These are phyloP conservation scores for Sarocladium kiliense DNA, from an alignment of 2,329 filamentous ascomycete genomes.

Conservation along the genomic window DNA sequence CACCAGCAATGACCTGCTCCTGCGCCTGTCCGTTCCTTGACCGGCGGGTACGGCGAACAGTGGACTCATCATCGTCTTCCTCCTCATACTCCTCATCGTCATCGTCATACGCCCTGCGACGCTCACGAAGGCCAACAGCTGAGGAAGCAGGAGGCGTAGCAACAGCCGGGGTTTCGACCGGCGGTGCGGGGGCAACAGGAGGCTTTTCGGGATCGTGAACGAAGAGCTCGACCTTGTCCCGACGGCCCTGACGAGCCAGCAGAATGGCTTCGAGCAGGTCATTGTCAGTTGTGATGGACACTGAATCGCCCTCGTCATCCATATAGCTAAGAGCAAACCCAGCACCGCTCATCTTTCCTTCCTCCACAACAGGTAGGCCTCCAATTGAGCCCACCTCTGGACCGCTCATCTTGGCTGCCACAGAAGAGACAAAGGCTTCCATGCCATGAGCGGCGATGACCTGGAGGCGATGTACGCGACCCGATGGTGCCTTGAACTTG, in stretches of 20 bases:
- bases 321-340: slow-evolving; percentile 94
- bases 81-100: slow-evolving; percentile 55
- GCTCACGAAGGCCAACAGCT: slow-evolving; percentile 41
- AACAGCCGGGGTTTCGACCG: slow-evolving; percentile 31
- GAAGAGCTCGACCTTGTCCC: slow-evolving; percentile 95
- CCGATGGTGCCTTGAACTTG: slow-evolving; percentile 98
- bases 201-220: slow-evolving; percentile 90
- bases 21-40: slow-evolving; percentile 31
- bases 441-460: slow-evolving; percentile 77
- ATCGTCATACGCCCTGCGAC: slow-evolving; percentile 40
- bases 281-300: slow-evolving; percentile 93
- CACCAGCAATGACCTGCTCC: slow-evolving; percentile 82
- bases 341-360: slow-evolving; percentile 68
- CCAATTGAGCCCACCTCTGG: slow-evolving; percentile 78
- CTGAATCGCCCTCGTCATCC: slow-evolving; percentile 93
- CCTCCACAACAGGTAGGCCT: slow-evolving; percentile 70
- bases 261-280: slow-evolving; percentile 87
- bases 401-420: slow-evolving; percentile 74
- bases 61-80: slow-evolving; percentile 45
- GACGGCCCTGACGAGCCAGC: slow-evolving; percentile 68
- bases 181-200: slow-evolving; percentile 60
- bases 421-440: slow-evolving; percentile 68
- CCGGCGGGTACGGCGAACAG: slow-evolving; percentile 39
- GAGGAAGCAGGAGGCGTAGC: slow-evolving; percentile 45
- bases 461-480: slow-evolving; percentile 88